Base-by-base conservation (phyloP, 345 rosid species). In the Arabidopsis thaliana region DNA sequence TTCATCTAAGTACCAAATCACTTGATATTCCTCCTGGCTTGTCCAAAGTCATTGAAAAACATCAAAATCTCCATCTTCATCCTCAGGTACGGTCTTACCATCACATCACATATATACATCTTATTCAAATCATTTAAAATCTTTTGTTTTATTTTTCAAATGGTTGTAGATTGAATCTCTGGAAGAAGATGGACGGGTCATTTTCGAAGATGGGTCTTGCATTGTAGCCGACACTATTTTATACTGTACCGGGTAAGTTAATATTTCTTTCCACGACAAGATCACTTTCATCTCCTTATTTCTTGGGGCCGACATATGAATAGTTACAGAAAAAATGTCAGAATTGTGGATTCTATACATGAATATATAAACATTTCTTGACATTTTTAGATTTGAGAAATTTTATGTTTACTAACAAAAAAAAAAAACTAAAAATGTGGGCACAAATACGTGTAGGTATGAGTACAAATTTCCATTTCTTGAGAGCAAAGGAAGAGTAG, bases 401-500 rank as follows among this genome's bases (percentile, higher is more conserved):
- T 22, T 7, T 7, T 49, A 49, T 49, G 28, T 49, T 8, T 0
- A n/a, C 49, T 44, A 13, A 42, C 48, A 5, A 45, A n/a, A 14
- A 2, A n/a, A 45, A n/a, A 16, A n/a, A 22, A n/a, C 23, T 44
- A 44, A 45, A 45, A 2, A 45, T 45, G 48, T 44, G 48, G 48
- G 48, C 23, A 49, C 37, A 30, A 4, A 32, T 5, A 57, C 42
- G 55, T 68, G 62, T 53, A 93, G 97, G 92, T 93, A 93, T 79
- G 81, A 84, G 28, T 93, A 91, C 64, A 36, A 85, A n/a, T 87
- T 89, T 68, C 97, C 98, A 50, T 93, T 89, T 78, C 98, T 93
- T 84, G 98, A 93, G 86, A 91, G 89, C 56, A 88, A 89, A 88
- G 97, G 98, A 78, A 91, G 66, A 56, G 82, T 93, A 46, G 79